phyloP scores from a whole-genome alignment of 202 grass and related monocot genomes.

The Carex sylvatica region DNA sequence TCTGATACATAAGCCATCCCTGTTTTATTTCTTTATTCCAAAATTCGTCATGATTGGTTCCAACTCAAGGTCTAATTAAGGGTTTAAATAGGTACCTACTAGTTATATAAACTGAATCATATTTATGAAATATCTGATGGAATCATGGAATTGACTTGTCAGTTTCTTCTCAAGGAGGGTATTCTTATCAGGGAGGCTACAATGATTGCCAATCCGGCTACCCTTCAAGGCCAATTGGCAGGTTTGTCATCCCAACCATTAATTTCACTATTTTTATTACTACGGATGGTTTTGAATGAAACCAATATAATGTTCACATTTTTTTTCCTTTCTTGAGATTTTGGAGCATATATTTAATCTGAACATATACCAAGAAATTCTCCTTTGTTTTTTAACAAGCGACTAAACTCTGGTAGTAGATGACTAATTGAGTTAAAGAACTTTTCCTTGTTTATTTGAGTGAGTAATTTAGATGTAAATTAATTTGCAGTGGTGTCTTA shows the following conservation, averaged over 20 bases:
- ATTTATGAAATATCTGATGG: background rate
- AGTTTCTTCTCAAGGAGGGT: slow-evolving; percentile 50
- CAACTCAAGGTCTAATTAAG: background rate
- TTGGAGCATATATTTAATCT: background rate
- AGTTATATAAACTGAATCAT: background rate
- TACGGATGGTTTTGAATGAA: background rate
- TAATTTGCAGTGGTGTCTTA: slow-evolving; percentile 50
- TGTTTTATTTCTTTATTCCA: background rate
- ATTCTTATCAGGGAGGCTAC: slow-evolving; percentile 34
- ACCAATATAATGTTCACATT: background rate
- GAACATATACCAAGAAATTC: background rate
- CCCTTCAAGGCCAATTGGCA: slow-evolving; percentile 33
- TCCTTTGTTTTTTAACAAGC: background rate
- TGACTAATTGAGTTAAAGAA: background rate
- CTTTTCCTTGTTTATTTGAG: background rate
- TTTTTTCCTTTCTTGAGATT: background rate
- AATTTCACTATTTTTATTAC: background rate
- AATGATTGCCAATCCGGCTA: slow-evolving; percentile 48
- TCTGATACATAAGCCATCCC: background rate
- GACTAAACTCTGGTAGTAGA: background rate
- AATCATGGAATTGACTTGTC: slow-evolving; percentile 21
- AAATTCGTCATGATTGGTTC: background rate
- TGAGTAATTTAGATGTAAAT: slow-evolving; percentile 12
- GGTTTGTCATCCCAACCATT: slow-evolving; percentile 27
- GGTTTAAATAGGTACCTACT: background rate